Base-by-base conservation (phyloP, 495 filamentous ascomycete genomes). In the Coniosporium apollinis region DNA sequence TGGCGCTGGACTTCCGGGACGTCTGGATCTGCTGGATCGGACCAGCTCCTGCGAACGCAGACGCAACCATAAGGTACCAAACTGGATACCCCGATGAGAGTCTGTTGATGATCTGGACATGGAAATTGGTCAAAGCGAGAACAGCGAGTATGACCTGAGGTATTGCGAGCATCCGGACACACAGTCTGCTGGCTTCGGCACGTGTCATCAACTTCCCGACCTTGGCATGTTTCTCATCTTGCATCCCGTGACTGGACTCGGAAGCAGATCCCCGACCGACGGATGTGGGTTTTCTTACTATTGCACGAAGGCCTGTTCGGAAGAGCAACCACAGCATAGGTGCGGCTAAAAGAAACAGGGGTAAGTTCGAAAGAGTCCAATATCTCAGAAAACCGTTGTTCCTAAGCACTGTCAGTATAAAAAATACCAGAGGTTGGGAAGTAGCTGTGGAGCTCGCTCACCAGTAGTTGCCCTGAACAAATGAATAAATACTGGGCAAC, bases 401-500 rank as follows among this genome's bases (percentile, higher is more conserved):
- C 86, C 86, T 94, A 26, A 28, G 18, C 4, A 1, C 30, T 11
- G 19, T 30, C 22, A 30, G 32, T 8, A 7, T 25, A 24, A 16
- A 28, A 16, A 36, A 6, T 18, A 6, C 8, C 16, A 31, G 8
- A 26, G 29, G 8, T 6, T 31, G 14, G 37, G 22, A 16, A 36
- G 36, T 18, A n/a, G n/a, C n/a, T n/a, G n/a, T n/a, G n/a, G n/a
- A n/a, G n/a, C n/a, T n/a, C 4, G 47, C 70, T 44, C 69, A 91
- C 89, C 91, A 97, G 53, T 97, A 94, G 35, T 79, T 62, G 26
- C 57, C 61, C 48, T 97, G 91, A 9, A 94, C 91, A 62, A 76
- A 97, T 15, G 71, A 60, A 55, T 92, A 97, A 26, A 96, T 82
- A 54, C 83, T 93, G 11, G 91, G 89, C 14, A 83, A 17, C 5